Base-by-base conservation (phyloP, 176 grass and related monocot genomes). In the Bolboschoenus planiculmis region DNA sequence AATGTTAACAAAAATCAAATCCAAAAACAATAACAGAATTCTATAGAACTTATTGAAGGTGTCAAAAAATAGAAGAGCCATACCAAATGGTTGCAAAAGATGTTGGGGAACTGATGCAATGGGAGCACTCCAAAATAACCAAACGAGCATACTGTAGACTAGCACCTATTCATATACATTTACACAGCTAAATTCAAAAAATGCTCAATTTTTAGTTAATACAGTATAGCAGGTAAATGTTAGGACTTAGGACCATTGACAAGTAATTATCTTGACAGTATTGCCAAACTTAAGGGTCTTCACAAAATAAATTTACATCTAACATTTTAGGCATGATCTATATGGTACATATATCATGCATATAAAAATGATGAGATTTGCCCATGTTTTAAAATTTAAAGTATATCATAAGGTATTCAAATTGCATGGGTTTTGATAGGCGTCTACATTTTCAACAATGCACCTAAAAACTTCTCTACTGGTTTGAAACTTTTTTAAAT, bases 41-140 rank as follows among this genome's bases (percentile, higher is more conserved):
- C 10, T 31, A 47, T 7, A 48, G 30, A 29, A 47, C 3, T 13
- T 53, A 76, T 18, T 31, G 30, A 29, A 27, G 51, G 5, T 50
- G 16, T 48, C 10, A 75, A 64, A 88, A 44, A 1, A 43, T 13
- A 36, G 23, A 42, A 42, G 6, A 77, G 15, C 23, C 82, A 59
- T 94, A 97, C 92, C 95, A 24, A 97, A 97, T 37, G 95, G 92
- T 65, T 97, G 95, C 59, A 97, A 62, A 82, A 97, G 87, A 84
- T 95, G 90, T 57, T 95, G 53, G 62, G 96, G 92, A 73, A 95
- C 87, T 51, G 86, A 89, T 55, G 96, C 84, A 50, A 99, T 85
- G 50, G 90, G 92, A 80, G 48, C 39, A 37, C 91, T 88, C 96
- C 92, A 99, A 80, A 91, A 99, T 59, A 14, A 86, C 74, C 92